phyloP scores from a whole-genome alignment of 148 eudicot genomes.

The Cornus controversa region DNA sequence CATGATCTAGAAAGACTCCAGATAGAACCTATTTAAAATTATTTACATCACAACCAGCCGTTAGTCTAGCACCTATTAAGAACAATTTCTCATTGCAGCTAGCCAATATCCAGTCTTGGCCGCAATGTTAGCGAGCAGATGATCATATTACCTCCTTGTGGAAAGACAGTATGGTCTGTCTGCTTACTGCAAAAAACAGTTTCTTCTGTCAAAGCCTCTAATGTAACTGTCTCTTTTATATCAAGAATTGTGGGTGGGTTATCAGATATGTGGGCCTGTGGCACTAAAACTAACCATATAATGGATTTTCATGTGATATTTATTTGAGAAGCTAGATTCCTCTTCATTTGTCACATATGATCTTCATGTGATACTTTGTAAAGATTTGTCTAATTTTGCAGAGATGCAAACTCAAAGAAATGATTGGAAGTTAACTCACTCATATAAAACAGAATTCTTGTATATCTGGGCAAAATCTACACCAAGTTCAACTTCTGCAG shows the following conservation, averaged over 20 bases:
- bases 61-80: no score
- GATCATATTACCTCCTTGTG: neutral
- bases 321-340: neutral
- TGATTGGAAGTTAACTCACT: conserved; percentile 40
- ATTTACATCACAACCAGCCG: no score
- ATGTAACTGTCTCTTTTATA: neutral
- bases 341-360: neutral
- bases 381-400: neutral
- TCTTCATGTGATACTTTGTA: neutral
- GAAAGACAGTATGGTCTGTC: no score
- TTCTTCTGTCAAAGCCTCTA: neutral
- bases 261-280: no score
- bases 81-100: neutral
- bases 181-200: neutral
- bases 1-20: neutral
- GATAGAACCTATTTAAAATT: neutral
- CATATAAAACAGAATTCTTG: conserved; percentile 37
- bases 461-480: conserved; percentile 65
- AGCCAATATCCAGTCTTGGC: neutral
- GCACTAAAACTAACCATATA: no score
- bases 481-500: conserved; percentile 64
- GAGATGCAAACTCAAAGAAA: neutral
- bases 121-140: neutral
- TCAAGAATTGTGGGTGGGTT: neutral
- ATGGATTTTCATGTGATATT: neutral